These are phyloP conservation scores for Brasenia schreberi DNA, from an alignment of 164 flowering plant species.

Conservation along the genomic window DNA sequence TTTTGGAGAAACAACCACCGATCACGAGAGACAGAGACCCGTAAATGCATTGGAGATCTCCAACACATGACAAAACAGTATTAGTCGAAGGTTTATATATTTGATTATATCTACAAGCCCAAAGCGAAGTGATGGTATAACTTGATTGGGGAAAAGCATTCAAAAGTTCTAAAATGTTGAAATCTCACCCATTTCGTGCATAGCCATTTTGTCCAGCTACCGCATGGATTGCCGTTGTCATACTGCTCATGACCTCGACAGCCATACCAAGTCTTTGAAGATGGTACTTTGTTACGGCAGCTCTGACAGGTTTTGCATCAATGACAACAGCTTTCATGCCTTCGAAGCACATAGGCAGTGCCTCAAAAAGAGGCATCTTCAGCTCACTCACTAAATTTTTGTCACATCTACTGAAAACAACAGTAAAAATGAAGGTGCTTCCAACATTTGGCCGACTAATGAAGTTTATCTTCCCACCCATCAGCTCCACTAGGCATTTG, in stretches of 20 bases:
- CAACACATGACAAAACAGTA: no score
- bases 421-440: constrained; percentile 82
- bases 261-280: constrained; percentile 67
- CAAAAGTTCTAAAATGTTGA: neutral
- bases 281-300: constrained; percentile 79
- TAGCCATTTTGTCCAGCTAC: constrained; percentile 28
- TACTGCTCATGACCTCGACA: constrained; percentile 36
- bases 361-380: constrained; percentile 33
- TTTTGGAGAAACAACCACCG: no score
- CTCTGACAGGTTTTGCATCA: constrained; percentile 75
- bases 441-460: constrained; percentile 69
- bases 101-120: no score
- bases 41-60: no score
- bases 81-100: no score
- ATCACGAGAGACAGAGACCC: no score
- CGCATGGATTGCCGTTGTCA: constrained; percentile 24
- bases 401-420: constrained; percentile 37
- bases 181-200: constrained; percentile 33
- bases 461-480: constrained; percentile 82
- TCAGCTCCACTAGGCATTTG: constrained; percentile 80
- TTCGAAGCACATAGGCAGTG: constrained; percentile 37
- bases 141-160: no score
- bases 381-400: constrained; percentile 18
- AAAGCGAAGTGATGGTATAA: no score
- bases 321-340: constrained; percentile 70